phyloP scores from a whole-genome alignment of 129 eudicot genomes.

The Lactuca sativa region DNA sequence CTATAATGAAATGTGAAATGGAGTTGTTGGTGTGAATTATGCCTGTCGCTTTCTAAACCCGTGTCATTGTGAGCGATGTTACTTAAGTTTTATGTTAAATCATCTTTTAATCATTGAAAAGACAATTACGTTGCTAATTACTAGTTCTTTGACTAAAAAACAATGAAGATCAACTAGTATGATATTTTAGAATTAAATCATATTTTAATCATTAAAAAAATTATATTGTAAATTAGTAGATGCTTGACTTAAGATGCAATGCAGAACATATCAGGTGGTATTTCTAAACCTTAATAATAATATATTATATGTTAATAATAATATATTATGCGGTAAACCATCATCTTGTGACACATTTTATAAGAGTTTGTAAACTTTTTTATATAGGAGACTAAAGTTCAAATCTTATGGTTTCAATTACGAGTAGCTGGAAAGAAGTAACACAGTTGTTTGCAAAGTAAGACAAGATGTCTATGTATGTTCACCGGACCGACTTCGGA shows the following conservation, averaged over 20 bases:
- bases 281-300: not conserved
- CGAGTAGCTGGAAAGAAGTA: no score
- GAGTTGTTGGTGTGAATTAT: not conserved
- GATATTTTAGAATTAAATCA: not conserved
- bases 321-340: no score
- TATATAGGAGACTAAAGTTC: no score
- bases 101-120: conserved; percentile 9
- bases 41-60: conserved; percentile 8
- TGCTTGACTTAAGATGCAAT: not conserved
- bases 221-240: not conserved
- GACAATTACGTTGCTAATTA: conserved; percentile 1
- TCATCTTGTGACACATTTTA: no score
- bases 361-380: no score
- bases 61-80: not conserved
- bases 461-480: no score
- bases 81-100: conserved; percentile 14
- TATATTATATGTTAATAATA: no score
- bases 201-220: not conserved
- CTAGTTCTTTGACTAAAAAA: not conserved
- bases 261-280: not conserved
- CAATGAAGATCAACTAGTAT: not conserved
- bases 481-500: no score
- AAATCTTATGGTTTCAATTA: no score
- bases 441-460: no score
- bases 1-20: not conserved